Conservation (phyloP, 2,329 filamentous ascomycete species). For the Xylariaceae sp. region DNA sequence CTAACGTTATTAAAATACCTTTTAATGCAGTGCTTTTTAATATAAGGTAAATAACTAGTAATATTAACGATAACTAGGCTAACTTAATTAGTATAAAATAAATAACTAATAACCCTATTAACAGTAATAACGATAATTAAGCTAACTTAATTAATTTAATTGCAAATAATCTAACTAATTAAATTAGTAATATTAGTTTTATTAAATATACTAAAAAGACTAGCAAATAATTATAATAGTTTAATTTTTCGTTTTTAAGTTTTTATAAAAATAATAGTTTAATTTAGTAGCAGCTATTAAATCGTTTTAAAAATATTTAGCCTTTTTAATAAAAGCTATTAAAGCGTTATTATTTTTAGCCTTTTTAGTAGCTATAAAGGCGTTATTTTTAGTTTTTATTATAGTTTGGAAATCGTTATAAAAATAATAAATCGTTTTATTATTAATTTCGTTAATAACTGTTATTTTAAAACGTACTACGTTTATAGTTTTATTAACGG, state of each 20-base stretch:
- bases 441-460: neutral
- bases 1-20: neutral
- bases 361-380: neutral
- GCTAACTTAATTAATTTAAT: no score
- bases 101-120: no score
- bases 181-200: neutral
- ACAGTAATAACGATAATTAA: no score
- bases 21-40: neutral
- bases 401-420: neutral
- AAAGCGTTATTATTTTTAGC: no score
- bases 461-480: neutral
- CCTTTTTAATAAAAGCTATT: no score
- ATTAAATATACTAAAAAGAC: no score
- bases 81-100: neutral
- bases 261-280: neutral
- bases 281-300: no score
- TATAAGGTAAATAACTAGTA: neutral
- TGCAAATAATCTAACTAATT: neutral
- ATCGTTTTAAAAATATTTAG: no score
- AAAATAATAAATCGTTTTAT: neutral
- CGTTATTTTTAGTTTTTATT: neutral
- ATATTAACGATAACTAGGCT: neutral
- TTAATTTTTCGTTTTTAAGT: neutral
- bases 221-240: neutral
- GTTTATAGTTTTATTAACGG: neutral